phyloP scores from a whole-genome alignment of 2,329 filamentous ascomycete species.

The Penicillium sp. region DNA sequence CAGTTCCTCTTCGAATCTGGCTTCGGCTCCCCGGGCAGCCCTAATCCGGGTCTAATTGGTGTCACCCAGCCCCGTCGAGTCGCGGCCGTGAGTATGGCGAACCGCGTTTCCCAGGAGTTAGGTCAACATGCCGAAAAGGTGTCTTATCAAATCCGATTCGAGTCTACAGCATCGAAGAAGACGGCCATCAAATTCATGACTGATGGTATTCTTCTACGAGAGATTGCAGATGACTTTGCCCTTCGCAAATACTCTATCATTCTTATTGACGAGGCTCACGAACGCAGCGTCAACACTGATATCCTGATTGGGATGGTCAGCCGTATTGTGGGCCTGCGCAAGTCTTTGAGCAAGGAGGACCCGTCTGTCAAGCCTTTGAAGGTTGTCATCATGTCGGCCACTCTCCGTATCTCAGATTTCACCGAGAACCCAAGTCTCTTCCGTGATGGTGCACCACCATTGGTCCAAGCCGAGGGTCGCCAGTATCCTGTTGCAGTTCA shows the following conservation, averaged over 20 bases:
- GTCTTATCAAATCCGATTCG: constrained; percentile 90
- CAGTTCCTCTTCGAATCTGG: constrained; percentile 93
- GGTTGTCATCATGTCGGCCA: constrained; percentile 96
- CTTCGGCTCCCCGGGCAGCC: constrained; percentile 68
- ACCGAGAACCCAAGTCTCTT: constrained; percentile 77
- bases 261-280: constrained; percentile 93
- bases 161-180: constrained; percentile 67
- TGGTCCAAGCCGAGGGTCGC: constrained; percentile 81
- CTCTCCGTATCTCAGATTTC: constrained; percentile 80
- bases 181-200: constrained; percentile 99
- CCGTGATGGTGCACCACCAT: constrained; percentile 60
- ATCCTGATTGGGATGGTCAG: constrained; percentile 97
- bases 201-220: constrained; percentile 85
- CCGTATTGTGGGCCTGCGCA: constrained; percentile 74
- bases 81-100: constrained; percentile 92
- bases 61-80: constrained; percentile 91
- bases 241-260: constrained; percentile 85
- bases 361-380: constrained; percentile 68
- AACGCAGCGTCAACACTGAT: constrained; percentile 94
- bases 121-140: constrained; percentile 68
- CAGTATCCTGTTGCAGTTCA: constrained; percentile 86
- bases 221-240: constrained; percentile 81
- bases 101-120: constrained; percentile 77
- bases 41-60: constrained; percentile 84
- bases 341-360: constrained; percentile 64